Conservation (phyloP, 2,329 filamentous ascomycete species). For the Coleophoma cylindrospora region DNA sequence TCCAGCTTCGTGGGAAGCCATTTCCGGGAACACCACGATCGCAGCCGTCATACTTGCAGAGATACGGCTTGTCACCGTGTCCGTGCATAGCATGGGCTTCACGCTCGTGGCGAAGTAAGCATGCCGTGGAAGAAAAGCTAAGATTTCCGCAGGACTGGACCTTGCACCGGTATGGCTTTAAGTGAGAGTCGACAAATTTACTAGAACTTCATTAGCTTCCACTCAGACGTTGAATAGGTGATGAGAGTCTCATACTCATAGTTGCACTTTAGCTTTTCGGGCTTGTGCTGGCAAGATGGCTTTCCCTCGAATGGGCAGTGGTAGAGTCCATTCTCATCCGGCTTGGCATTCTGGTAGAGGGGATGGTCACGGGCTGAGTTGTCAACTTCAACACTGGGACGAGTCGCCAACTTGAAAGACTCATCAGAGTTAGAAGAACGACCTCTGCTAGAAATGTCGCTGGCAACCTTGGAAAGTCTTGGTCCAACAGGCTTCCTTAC, state of each 20-base stretch:
- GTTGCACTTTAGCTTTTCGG: conserved; percentile 97
- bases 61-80: conserved; percentile 86
- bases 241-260: conserved; percentile 72
- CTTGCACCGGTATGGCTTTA: conserved; percentile 97
- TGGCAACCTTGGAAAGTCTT: conserved; percentile 23
- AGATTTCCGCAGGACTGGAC: conserved; percentile 75
- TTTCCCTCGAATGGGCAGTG: conserved; percentile 85
- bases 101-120: conserved; percentile 88
- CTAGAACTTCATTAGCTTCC: conserved; percentile 40
- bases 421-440: conserved; percentile 22
- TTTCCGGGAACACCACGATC: conserved; percentile 77
- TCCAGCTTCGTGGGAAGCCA: conserved; percentile 93
- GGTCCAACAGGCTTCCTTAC: conserved; percentile 23
- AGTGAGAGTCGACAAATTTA: conserved; percentile 95
- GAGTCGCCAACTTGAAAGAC: conserved; percentile 20
- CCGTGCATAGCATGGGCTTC: conserved; percentile 96
- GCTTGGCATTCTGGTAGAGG: conserved; percentile 63
- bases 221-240: not conserved
- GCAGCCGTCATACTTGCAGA: conserved; percentile 83
- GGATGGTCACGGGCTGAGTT: conserved; percentile 55
- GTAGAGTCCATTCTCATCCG: conserved; percentile 73
- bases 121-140: conserved; percentile 92
- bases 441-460: conserved; percentile 16
- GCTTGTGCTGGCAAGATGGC: conserved; percentile 74
- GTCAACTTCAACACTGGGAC: conserved; percentile 25